Base-by-base conservation (phyloP, 2,329 filamentous ascomycete genomes). In the Fusarium cyanostomum region DNA sequence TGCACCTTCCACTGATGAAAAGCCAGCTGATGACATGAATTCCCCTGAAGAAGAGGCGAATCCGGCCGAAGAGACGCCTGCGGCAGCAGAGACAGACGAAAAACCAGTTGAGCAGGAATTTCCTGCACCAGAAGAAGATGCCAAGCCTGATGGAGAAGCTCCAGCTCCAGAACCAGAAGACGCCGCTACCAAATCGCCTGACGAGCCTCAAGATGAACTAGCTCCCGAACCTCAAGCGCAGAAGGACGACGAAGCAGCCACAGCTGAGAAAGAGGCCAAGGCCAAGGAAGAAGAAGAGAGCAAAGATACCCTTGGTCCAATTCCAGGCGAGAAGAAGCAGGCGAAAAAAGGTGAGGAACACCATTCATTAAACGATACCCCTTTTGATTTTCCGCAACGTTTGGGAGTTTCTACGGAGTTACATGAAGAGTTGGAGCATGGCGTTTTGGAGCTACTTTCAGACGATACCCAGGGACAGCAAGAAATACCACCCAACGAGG, bases 291-390 rank as follows among this genome's bases (percentile, higher is more conserved):
- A 73, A 48, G 73, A 74, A 39, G 75, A 80, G 69, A 75, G 71
- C 53, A 79, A 78, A 63, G 78, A 80, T 56, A 74, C 67, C 5
- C 70, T 79, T 59, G 76, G 74, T 26, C 76, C 76, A 24, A 79
- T 79, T 56, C 71, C 74, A 43, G 65, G 68, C 41, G 74, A 76
- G 45, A 75, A 75, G 59, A 77, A 73, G 64, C 71, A 66, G 60
- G 68, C 69, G 52, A 76, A 74, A 66, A 80, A 79, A 81, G 79
- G 79, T 81, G 76, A 81, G 79, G 73, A 76, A 68, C 62, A 69
- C 59, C 62, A 67, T 75, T 73, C 66, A 72, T 70, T 75, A 71
- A 69, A 73, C 74, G 71, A 78, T 78, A 73, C 73, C 73, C 73
- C 72, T 68, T 69, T 72, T 75, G 71, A 71, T 72, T 73, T 76